A percentile compares a stretch with the other conserved stretches of the same genome.
Evolutionary conservation across 208 protist species (phyloP).

Genomic region (Trypanosomatidae sp.): DNA sequence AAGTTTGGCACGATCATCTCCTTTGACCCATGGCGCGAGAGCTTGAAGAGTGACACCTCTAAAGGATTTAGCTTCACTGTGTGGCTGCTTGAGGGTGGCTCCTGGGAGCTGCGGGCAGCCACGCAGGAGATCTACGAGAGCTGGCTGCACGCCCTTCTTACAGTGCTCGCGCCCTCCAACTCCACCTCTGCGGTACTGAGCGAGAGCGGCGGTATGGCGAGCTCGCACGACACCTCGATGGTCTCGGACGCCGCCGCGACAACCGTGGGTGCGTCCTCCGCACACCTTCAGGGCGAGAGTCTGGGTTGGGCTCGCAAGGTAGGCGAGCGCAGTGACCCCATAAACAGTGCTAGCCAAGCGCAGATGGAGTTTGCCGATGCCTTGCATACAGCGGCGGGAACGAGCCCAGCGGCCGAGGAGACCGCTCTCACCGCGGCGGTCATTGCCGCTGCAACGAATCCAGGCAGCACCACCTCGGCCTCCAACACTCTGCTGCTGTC

Average conservation of each 20-base stretch:
- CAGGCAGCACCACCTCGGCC: background rate
- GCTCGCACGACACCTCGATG: constrained; percentile 22
- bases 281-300: constrained; percentile 4
- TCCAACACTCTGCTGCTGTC: constrained; percentile 26
- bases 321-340: constrained; percentile 2
- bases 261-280: background rate
- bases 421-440: constrained; percentile 13
- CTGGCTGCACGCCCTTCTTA: constrained; percentile 41
- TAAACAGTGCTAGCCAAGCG: background rate
- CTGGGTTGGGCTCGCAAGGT: background rate
- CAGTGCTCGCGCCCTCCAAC: constrained; percentile 25
- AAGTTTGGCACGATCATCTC: constrained; percentile 59
- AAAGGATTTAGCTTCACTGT: constrained; percentile 51
- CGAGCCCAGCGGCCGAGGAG: constrained; percentile 2
- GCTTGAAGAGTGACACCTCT: constrained; percentile 7
- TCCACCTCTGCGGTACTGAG: constrained; percentile 14
- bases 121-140: constrained; percentile 43
- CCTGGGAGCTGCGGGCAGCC: constrained; percentile 65
- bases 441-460: constrained; percentile 4
- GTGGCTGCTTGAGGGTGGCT: constrained; percentile 72
- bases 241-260: background rate
- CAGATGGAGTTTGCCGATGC: background rate
- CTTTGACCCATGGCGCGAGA: constrained; percentile 32
- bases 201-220: constrained; percentile 12
- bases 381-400: background rate